Percentiles rank a stretch among this genome's conserved stretches.
Conservation (phyloP, 371 early-diverging fungal genomes). For the Mucor sp. region DNA sequence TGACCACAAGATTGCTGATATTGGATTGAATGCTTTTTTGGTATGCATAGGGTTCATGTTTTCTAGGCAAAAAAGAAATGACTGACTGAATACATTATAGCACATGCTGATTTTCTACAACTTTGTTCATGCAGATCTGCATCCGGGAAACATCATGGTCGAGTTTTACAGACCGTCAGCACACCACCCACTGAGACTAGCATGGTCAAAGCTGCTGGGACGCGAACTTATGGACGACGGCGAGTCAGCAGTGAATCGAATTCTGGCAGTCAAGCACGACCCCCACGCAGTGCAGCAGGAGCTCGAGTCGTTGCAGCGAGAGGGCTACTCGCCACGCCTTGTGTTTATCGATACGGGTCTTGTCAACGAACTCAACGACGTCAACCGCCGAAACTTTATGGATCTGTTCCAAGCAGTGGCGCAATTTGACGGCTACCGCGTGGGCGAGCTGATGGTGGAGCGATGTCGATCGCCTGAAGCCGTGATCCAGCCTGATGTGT, state of each 20-base stretch:
- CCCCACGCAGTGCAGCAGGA: slow-evolving; percentile 54
- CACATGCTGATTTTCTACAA: slow-evolving; percentile 92
- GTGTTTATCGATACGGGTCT: slow-evolving; percentile 93
- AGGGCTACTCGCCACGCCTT: slow-evolving; percentile 77
- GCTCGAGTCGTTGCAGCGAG: slow-evolving; percentile 51
- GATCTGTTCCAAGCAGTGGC: slow-evolving; percentile 90
- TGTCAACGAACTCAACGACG: slow-evolving; percentile 72
- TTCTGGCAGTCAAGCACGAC: slow-evolving; percentile 34
- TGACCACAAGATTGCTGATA: slow-evolving; percentile 74
- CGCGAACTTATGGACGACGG: slow-evolving; percentile 45
- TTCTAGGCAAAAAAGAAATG: too few species aligned
- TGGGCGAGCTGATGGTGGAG: slow-evolving; percentile 87
- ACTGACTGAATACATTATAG: slow-evolving; percentile 27
- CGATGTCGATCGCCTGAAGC: slow-evolving; percentile 77
- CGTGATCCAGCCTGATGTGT: slow-evolving; percentile 76
- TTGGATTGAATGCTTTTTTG: slow-evolving; percentile 58
- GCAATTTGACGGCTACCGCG: slow-evolving; percentile 80
- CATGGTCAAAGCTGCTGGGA: slow-evolving; percentile 44
- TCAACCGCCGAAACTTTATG: slow-evolving; percentile 81
- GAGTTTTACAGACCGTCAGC: slow-evolving; percentile 76
- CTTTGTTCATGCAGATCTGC: slow-evolving; percentile 93
- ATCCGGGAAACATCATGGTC: slow-evolving; percentile 94
- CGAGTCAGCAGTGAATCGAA: slow-evolving; percentile 36
- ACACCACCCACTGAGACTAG: slow-evolving; percentile 55
- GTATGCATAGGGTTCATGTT: slow-evolving; percentile 23